Conservation (phyloP, 1,284 basidiomycete species). For the Phlebopus sp. region DNA sequence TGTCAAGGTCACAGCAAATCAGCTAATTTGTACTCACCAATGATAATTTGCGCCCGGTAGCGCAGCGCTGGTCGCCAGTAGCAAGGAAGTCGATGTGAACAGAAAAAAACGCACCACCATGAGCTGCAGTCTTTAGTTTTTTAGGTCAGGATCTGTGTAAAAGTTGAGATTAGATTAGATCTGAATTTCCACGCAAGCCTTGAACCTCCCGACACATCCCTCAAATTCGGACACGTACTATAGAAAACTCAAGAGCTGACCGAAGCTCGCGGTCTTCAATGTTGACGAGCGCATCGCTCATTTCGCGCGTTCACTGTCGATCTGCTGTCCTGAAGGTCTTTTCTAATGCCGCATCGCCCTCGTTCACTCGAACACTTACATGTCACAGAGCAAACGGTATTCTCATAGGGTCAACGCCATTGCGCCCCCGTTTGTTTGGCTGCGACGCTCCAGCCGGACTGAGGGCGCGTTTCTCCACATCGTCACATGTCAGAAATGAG, state of each 20-base stretch:
- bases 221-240: background rate
- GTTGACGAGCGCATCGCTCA: conserved; percentile 20
- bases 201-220: background rate
- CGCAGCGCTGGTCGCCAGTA: too few relatives aligned
- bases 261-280: conserved; percentile 13
- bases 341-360: conserved; percentile 5
- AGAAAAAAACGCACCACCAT: too few relatives aligned
- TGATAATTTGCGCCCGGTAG: too few relatives aligned
- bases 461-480: conserved; percentile 13
- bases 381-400: background rate
- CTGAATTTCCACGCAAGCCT: background rate
- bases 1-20: too few relatives aligned
- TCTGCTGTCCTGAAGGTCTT: conserved; percentile 5
- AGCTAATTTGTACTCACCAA: too few relatives aligned
- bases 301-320: conserved; percentile 7
- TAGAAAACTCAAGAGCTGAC: background rate
- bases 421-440: conserved; percentile 5
- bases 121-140: too few relatives aligned
- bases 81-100: too few relatives aligned
- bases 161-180: conserved; percentile 10
- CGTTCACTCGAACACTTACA: background rate
- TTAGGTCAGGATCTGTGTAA: too few relatives aligned
- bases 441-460: background rate
- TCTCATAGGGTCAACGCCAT: conserved; percentile 5
- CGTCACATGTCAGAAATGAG: conserved; percentile 11